Evolutionary conservation across 441 rosid species (phyloP).

Genomic region (Breynia disticha): DNA sequence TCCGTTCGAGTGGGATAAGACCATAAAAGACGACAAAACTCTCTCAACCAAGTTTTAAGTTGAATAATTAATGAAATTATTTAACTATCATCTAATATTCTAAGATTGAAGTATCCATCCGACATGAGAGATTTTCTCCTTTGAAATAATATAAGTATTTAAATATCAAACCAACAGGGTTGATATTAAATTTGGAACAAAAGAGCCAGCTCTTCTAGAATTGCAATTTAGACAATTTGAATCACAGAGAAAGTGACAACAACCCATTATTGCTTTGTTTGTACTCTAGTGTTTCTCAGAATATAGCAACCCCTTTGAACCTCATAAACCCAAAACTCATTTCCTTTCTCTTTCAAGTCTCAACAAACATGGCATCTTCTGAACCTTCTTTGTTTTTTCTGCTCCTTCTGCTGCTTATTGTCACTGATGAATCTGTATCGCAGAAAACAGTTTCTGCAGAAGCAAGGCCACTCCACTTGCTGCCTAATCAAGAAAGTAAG

Average conservation of each 20-base stretch:
- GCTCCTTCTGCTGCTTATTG: background rate
- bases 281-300: background rate
- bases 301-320: background rate
- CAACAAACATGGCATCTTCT: slow-evolving; percentile 11
- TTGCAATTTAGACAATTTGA: background rate
- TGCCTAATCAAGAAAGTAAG: slow-evolving; percentile 22
- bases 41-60: too few relatives aligned
- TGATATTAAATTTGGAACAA: background rate
- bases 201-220: slow-evolving; percentile 10
- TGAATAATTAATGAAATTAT: too few relatives aligned
- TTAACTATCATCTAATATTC: too few relatives aligned
- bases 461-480: slow-evolving; percentile 23
- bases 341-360: background rate
- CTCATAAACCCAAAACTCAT: background rate
- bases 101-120: too few relatives aligned
- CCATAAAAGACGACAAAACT: too few relatives aligned
- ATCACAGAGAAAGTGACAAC: background rate
- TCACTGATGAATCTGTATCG: slow-evolving; percentile 11
- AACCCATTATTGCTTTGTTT: background rate
- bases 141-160: too few relatives aligned
- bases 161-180: too few relatives aligned
- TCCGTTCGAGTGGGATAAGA: too few relatives aligned
- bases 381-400: slow-evolving; percentile 13
- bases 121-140: too few relatives aligned
- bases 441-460: slow-evolving; percentile 11